phyloP scores from a whole-genome alignment of 2,329 filamentous ascomycete species.

The Aspergillus unguis region DNA sequence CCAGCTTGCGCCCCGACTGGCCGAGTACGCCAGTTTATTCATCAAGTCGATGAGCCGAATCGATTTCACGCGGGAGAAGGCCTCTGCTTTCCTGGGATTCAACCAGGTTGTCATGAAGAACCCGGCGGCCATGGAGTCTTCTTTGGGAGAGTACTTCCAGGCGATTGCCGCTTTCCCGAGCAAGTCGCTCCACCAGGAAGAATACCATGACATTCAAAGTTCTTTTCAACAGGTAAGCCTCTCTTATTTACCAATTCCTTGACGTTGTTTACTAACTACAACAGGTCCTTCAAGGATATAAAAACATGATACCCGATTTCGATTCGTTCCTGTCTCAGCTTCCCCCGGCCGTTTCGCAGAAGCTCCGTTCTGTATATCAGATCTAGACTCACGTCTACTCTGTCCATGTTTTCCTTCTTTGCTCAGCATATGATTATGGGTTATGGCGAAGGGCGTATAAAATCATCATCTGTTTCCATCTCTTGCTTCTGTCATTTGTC shows the following conservation, averaged over 20 bases:
- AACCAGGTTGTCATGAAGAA: slow-evolving; percentile 79
- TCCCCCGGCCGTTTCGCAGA: slow-evolving; percentile 38
- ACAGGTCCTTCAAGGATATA: slow-evolving; percentile 47
- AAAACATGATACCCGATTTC: slow-evolving; percentile 48
- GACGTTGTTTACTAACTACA: not conserved
- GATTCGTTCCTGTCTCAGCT: slow-evolving; percentile 45
- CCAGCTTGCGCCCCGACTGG: slow-evolving; percentile 72
- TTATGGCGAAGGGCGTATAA: slow-evolving; percentile 24
- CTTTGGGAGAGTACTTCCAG: slow-evolving; percentile 75
- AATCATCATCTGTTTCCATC: slow-evolving; percentile 16
- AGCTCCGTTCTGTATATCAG: slow-evolving; percentile 42
- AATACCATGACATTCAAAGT: slow-evolving; percentile 59
- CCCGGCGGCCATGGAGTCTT: slow-evolving; percentile 86
- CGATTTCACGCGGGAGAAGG: slow-evolving; percentile 88
- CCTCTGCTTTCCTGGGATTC: slow-evolving; percentile 88
- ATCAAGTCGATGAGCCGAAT: slow-evolving; percentile 78
- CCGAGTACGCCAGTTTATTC: slow-evolving; percentile 78
- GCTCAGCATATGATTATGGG: slow-evolving; percentile 1
- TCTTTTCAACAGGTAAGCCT: slow-evolving; percentile 71
- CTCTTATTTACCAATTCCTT: not conserved
- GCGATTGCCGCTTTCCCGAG: slow-evolving; percentile 70
- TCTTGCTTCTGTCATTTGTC: slow-evolving; percentile 10
- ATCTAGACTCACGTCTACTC: slow-evolving; percentile 30
- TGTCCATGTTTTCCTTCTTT: slow-evolving; percentile 17
- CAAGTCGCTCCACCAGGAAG: slow-evolving; percentile 62